These are phyloP conservation scores for Exsudoporus frostii DNA, from an alignment of 768 basidiomycete genomes.

Conservation along the genomic window DNA sequence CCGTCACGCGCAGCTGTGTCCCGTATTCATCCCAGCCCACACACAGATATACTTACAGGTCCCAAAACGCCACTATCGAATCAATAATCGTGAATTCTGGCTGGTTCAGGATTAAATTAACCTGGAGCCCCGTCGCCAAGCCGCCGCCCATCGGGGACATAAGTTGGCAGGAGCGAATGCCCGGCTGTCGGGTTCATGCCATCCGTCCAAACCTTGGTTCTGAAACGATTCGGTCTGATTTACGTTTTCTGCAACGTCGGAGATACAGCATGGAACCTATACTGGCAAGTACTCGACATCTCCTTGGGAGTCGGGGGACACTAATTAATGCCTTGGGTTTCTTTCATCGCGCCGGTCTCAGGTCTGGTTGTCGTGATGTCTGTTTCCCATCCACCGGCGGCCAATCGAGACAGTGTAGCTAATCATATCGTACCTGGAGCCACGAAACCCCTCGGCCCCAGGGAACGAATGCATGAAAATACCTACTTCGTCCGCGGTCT, in stretches of 20 bases:
- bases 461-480: slow-evolving; percentile 9
- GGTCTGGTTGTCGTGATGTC: background rate
- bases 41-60: background rate
- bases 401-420: background rate
- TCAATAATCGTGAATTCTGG: too few species aligned
- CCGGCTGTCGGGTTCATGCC: background rate
- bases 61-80: background rate
- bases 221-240: slow-evolving; percentile 18
- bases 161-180: too few species aligned
- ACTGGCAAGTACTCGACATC: background rate
- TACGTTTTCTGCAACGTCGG: slow-evolving; percentile 14
- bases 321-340: background rate
- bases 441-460: slow-evolving; percentile 27
- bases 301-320: slow-evolving; percentile 1
- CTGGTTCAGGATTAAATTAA: background rate
- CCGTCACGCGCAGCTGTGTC: background rate
- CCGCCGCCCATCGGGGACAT: background rate
- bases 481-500: slow-evolving; percentile 14
- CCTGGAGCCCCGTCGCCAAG: slow-evolving; percentile 4
- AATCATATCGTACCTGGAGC: slow-evolving; percentile 14
- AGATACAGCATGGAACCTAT: background rate
- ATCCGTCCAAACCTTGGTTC: background rate
- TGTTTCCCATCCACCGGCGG: slow-evolving; percentile 8
- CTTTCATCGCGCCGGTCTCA: background rate
- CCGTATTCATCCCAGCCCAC: background rate